A percentile compares a stretch with the other conserved stretches of the same genome.
phyloP scores from a whole-genome alignment of 768 basidiomycete species.

The Mycena pura region DNA sequence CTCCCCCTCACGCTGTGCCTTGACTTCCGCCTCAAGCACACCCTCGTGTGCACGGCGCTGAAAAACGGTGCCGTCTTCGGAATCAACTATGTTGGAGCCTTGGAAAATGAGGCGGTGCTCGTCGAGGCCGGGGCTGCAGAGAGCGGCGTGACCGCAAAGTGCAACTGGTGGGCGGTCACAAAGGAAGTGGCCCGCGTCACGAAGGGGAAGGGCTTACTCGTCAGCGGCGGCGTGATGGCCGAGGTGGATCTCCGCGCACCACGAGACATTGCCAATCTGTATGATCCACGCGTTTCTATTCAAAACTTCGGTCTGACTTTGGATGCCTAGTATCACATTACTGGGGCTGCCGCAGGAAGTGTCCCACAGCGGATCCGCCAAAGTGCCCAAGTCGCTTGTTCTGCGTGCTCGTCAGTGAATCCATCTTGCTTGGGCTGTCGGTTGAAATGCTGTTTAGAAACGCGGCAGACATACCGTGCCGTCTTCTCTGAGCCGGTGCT shows the following conservation, averaged over 20 bases:
- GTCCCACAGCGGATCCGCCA: conserved; percentile 67
- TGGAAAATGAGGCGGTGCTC: conserved; percentile 60
- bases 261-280: conserved; percentile 80
- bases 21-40: conserved; percentile 84
- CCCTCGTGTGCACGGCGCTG: conserved; percentile 78
- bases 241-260: conserved; percentile 74
- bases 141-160: conserved; percentile 60
- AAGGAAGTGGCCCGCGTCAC: conserved; percentile 81
- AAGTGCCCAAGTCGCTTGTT: conserved; percentile 68
- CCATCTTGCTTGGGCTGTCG: not conserved
- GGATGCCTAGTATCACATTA: conserved; percentile 60
- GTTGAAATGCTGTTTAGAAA: conserved; percentile 53
- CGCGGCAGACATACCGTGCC: conserved; percentile 81
- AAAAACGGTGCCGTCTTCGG: conserved; percentile 87
- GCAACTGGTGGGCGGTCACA: conserved; percentile 87
- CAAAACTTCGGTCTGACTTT: not conserved
- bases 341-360: conserved; percentile 73
- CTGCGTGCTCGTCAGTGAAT: conserved; percentile 71
- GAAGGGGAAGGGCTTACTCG: conserved; percentile 77
- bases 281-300: conserved; percentile 29
- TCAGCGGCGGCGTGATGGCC: conserved; percentile 71
- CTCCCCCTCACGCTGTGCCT: conserved; percentile 80
- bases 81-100: conserved; percentile 76
- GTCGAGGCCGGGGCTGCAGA: conserved; percentile 57
- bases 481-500: conserved; percentile 78